phyloP scores from a whole-genome alignment of 352 stramenopile genomes.

The Ophiocytium majus region DNA sequence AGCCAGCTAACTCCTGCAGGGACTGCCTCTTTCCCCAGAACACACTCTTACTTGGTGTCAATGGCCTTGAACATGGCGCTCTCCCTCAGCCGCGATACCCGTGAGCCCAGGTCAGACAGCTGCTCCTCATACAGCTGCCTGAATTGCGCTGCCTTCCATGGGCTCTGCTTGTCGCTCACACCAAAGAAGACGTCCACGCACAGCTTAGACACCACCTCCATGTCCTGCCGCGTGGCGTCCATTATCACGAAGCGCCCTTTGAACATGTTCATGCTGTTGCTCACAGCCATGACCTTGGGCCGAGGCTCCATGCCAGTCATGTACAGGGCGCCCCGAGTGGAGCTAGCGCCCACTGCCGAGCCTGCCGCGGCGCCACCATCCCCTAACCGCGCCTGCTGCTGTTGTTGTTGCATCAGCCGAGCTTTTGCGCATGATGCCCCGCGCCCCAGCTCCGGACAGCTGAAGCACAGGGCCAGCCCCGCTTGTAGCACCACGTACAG shows the following conservation, averaged over 20 bases:
- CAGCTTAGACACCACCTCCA: neutral
- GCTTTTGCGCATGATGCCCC: no score
- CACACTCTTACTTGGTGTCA: constrained; percentile 35
- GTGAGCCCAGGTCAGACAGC: constrained; percentile 30
- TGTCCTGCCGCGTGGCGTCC: neutral
- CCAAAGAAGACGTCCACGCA: constrained; percentile 47
- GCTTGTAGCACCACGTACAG: no score
- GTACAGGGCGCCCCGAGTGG: no score
- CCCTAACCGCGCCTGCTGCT: no score
- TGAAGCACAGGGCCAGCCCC: no score
- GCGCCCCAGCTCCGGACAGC: no score
- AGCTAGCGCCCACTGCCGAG: no score
- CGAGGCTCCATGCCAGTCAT: no score
- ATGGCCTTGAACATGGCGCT: constrained; percentile 56
- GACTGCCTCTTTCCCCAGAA: neutral
- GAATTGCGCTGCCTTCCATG: constrained; percentile 46
- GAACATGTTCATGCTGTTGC: constrained; percentile 9
- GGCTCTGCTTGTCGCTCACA: constrained; percentile 28
- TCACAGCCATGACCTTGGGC: neutral
- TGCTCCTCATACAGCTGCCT: constrained; percentile 47
- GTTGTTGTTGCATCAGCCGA: no score
- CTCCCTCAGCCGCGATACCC: constrained; percentile 29
- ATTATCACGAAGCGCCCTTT: constrained; percentile 10
- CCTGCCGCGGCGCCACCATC: no score
- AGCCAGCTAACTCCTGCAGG: no score